Evolutionary conservation across 2,329 filamentous ascomycete species (phyloP).

Genomic region (Microcyclospora pomicola): DNA sequence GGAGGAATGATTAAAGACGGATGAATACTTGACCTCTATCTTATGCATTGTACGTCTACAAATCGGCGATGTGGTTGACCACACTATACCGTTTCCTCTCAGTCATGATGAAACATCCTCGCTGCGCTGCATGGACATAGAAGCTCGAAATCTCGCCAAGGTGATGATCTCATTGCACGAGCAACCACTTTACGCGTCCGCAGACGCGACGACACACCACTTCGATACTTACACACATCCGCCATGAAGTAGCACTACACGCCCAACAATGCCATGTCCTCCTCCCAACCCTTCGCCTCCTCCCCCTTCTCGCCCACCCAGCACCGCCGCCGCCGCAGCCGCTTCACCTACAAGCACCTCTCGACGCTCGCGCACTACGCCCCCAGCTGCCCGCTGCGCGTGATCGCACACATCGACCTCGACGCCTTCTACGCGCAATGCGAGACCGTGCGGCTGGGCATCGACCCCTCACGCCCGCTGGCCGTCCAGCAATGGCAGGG

Average conservation of each 20-base stretch:
- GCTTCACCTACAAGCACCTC: constrained; percentile 76
- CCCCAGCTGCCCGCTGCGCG: constrained; percentile 62
- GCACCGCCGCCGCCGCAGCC: constrained; percentile 37
- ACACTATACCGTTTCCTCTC: background rate
- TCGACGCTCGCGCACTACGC: constrained; percentile 59
- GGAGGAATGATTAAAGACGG: background rate
- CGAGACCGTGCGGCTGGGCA: constrained; percentile 73
- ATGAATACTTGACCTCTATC: background rate
- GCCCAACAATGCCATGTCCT: constrained; percentile 8
- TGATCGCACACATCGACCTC: constrained; percentile 83
- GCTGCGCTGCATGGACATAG: background rate
- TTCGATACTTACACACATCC: background rate
- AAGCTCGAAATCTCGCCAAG: background rate
- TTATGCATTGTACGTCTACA: background rate
- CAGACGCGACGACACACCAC: background rate
- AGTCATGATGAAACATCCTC: background rate
- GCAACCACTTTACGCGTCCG: background rate
- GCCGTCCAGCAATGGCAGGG: constrained; percentile 94
- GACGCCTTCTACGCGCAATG: constrained; percentile 95
- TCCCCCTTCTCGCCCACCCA: constrained; percentile 15
- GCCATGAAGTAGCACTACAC: background rate
- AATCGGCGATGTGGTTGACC: background rate
- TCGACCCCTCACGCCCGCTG: constrained; percentile 62
- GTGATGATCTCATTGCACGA: background rate
- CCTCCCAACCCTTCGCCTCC: constrained; percentile 16